These are phyloP conservation scores for Coemansia pectinata DNA, from an alignment of 192 early-diverging fungal genomes.

Conservation along the genomic window DNA sequence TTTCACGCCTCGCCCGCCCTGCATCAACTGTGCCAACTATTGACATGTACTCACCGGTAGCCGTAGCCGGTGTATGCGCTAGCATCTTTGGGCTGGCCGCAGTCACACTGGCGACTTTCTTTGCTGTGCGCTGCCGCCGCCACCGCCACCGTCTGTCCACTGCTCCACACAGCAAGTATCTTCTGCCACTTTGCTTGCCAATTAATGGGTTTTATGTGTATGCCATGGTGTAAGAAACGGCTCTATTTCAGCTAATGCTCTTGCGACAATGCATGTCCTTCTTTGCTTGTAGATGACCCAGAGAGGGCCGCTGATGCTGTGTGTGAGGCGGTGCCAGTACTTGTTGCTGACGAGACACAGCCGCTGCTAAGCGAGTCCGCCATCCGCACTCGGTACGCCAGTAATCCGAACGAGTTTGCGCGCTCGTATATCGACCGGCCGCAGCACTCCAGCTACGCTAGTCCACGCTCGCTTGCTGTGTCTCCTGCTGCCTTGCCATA, in stretches of 20 bases:
- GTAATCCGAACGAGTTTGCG: conserved; percentile 46
- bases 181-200: neutral
- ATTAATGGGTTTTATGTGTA: neutral
- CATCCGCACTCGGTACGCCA: conserved; percentile 42
- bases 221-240: neutral
- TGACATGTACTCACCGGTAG: conserved; percentile 11
- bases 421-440: conserved; percentile 38
- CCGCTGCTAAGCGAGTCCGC: conserved; percentile 49
- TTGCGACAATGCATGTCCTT: neutral
- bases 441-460: conserved; percentile 6
- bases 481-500: conserved; percentile 5
- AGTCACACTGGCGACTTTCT: neutral
- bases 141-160: conserved; percentile 14
- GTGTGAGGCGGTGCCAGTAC: neutral
- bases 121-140: conserved; percentile 14
- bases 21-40: neutral
- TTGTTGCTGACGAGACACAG: conserved; percentile 26
- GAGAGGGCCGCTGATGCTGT: neutral
- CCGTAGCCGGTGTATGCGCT: conserved; percentile 17
- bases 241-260: neutral
- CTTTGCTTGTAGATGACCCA: neutral
- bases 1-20: neutral
- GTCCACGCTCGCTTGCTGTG: conserved; percentile 10
- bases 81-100: conserved; percentile 18
- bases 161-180: conserved; percentile 18